Evolutionary conservation across 164 flowering plant species (phyloP).

Genomic region (Chimonanthus praecox): DNA sequence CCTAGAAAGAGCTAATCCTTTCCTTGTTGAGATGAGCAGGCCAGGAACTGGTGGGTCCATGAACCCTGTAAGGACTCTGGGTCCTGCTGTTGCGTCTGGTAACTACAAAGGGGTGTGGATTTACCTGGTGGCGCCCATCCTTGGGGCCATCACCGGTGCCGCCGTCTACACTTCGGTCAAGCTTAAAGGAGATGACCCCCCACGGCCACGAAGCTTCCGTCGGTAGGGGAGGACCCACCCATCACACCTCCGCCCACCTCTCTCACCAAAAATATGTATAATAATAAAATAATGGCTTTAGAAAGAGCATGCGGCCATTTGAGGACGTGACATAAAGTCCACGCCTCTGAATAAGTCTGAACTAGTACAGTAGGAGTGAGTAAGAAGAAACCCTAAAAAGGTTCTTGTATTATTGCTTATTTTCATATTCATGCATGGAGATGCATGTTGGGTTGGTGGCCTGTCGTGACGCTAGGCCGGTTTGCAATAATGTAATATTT

Average conservation of each 20-base stretch:
- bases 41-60: slow-evolving; percentile 80
- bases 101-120: slow-evolving; percentile 65
- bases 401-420: not conserved
- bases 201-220: slow-evolving; percentile 75
- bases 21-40: slow-evolving; percentile 27
- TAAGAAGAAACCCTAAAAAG: not conserved
- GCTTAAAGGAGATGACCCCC: slow-evolving; percentile 32
- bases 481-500: not conserved
- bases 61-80: slow-evolving; percentile 83
- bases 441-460: not conserved
- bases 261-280: not conserved
- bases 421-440: not conserved
- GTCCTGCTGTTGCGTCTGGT: slow-evolving; percentile 86
- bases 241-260: not conserved
- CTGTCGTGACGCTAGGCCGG: not conserved
- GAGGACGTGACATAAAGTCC: slow-evolving; percentile 5
- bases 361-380: not conserved
- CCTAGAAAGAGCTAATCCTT: not conserved
- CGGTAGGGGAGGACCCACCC: slow-evolving; percentile 30
- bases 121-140: slow-evolving; percentile 70
- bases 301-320: not conserved
- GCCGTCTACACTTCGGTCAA: slow-evolving; percentile 57
- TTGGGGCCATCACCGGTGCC: slow-evolving; percentile 68
- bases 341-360: not conserved
- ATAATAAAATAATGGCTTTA: not conserved